A percentile compares a stretch with the other conserved stretches of the same genome.
phyloP scores from a whole-genome alignment of 2,329 filamentous ascomycete species.

The Scleromitrula shiraiana region DNA sequence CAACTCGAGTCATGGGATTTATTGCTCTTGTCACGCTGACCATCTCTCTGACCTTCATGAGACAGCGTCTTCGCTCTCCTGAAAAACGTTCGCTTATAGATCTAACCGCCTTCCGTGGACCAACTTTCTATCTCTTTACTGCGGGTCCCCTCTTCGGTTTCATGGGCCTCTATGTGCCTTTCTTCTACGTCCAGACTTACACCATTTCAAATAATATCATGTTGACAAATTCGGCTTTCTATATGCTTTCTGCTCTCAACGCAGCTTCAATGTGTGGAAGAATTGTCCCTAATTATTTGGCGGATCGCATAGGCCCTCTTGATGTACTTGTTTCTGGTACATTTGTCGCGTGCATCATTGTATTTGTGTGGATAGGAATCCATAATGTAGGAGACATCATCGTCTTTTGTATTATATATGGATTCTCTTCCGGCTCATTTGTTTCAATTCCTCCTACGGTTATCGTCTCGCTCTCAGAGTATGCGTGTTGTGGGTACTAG shows the following conservation, averaged over 20 bases:
- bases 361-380: slow-evolving; percentile 14
- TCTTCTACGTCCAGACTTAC: slow-evolving; percentile 18
- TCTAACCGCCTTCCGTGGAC: slow-evolving; percentile 6
- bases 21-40: slow-evolving; percentile 18
- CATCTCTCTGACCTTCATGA: slow-evolving; percentile 24
- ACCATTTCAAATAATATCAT: slow-evolving; percentile 11
- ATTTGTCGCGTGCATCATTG: slow-evolving; percentile 10
- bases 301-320: slow-evolving; percentile 15
- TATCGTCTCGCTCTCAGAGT: slow-evolving; percentile 8
- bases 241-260: slow-evolving; percentile 18
- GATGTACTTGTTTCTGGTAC: slow-evolving; percentile 30
- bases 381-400: slow-evolving; percentile 10
- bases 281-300: slow-evolving; percentile 15
- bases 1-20: slow-evolving; percentile 22
- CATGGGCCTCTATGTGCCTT: slow-evolving; percentile 18
- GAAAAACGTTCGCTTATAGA: slow-evolving; percentile 20
- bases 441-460: slow-evolving; percentile 14
- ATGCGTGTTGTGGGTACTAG: slow-evolving; percentile 11
- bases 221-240: slow-evolving; percentile 14
- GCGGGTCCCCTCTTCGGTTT: slow-evolving; percentile 40
- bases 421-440: slow-evolving; percentile 16
- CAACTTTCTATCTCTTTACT: slow-evolving; percentile 26
- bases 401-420: slow-evolving; percentile 14
- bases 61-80: slow-evolving; percentile 54
- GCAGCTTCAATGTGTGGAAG: slow-evolving; percentile 18